Conservation (phyloP, 805 yeast genomes). For the Spathaspora hagerdaliae region DNA sequence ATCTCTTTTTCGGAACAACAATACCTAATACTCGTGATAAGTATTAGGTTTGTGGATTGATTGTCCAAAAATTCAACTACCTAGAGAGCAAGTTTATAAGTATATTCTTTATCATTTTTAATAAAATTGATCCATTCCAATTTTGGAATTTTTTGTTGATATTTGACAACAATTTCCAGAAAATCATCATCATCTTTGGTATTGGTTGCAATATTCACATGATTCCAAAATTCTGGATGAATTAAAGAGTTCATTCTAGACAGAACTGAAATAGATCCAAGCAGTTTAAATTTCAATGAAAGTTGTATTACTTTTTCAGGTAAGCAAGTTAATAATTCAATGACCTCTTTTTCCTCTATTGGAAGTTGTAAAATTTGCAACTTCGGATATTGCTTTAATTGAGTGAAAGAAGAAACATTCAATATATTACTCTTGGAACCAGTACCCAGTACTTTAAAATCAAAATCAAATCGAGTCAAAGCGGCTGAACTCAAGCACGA, state of each 20-base stretch:
- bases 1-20: too few species aligned
- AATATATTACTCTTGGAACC: background rate
- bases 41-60: too few species aligned
- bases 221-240: background rate
- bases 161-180: background rate
- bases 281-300: too few species aligned
- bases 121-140: constrained; percentile 6
- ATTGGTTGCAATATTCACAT: too few species aligned
- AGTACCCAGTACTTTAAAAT: constrained; percentile 1
- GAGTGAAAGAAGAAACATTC: too few species aligned
- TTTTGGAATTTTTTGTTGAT: constrained; percentile 5
- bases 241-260: background rate
- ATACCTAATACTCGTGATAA: too few species aligned
- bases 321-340: too few species aligned
- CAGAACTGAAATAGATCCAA: too few species aligned
- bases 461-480: background rate
- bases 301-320: too few species aligned
- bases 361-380: too few species aligned
- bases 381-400: too few species aligned
- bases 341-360: too few species aligned
- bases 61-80: background rate
- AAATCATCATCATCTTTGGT: background rate
- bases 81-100: constrained; percentile 1
- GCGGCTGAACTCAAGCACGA: background rate
- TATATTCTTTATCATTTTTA: background rate